phyloP scores from a whole-genome alignment of 768 basidiomycete species.

The Auriscalpium orientale region DNA sequence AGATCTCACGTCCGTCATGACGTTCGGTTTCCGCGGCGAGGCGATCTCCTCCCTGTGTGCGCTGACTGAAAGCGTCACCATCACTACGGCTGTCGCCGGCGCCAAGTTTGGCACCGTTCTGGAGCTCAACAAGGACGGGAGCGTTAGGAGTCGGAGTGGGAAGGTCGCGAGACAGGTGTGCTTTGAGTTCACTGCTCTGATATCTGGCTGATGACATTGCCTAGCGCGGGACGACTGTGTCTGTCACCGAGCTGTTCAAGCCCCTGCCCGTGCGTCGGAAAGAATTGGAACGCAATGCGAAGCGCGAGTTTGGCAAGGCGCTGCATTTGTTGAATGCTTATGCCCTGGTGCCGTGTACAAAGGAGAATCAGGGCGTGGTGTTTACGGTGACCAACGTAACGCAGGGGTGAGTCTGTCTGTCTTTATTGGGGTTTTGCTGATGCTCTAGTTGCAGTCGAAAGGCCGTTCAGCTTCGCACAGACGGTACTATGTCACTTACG shows the following conservation, averaged over 20 bases:
- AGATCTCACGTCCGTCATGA: slow-evolving; percentile 63
- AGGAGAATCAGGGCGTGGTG: slow-evolving; percentile 53
- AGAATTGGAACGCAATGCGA: slow-evolving; percentile 82
- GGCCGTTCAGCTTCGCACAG: slow-evolving; percentile 63
- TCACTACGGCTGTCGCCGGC: slow-evolving; percentile 69
- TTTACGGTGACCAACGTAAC: slow-evolving; percentile 64
- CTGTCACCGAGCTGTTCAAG: slow-evolving; percentile 62
- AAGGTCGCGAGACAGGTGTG: slow-evolving; percentile 73
- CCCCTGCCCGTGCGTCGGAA: slow-evolving; percentile 87
- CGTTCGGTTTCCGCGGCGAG: slow-evolving; percentile 95
- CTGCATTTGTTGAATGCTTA: slow-evolving; percentile 80
- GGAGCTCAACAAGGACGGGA: slow-evolving; percentile 64
- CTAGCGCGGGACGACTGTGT: slow-evolving; percentile 84
- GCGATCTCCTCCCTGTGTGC: slow-evolving; percentile 92
- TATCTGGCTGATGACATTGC: neutral
- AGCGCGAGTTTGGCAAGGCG: slow-evolving; percentile 85
- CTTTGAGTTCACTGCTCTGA: neutral
- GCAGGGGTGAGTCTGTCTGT: slow-evolving; percentile 49
- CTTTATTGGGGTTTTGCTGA: neutral
- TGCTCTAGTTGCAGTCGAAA: slow-evolving; percentile 42
- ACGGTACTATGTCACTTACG: slow-evolving; percentile 54
- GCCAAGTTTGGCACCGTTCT: slow-evolving; percentile 76
- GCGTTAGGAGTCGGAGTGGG: slow-evolving; percentile 39
- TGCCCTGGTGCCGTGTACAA: slow-evolving; percentile 73
- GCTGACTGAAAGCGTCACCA: slow-evolving; percentile 56